phyloP scores from a whole-genome alignment of 306 rosid species.

The Casuarina cunninghamiana region DNA sequence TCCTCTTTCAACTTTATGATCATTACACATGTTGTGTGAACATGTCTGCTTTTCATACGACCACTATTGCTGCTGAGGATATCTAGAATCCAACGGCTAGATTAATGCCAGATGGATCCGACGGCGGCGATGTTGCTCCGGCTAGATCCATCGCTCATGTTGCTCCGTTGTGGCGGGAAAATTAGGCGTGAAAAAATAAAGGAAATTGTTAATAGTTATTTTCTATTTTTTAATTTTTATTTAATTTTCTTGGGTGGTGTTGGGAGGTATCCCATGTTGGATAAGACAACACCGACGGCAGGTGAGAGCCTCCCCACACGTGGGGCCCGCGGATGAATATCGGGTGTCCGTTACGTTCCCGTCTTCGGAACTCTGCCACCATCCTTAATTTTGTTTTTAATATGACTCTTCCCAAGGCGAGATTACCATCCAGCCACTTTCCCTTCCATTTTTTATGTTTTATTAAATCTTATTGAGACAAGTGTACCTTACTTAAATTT shows the following conservation, averaged over 20 bases:
- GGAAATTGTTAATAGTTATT: not conserved
- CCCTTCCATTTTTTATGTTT: not conserved
- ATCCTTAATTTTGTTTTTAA: not conserved
- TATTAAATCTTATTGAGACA: no score
- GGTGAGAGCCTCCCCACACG: constrained; percentile 46
- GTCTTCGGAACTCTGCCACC: constrained; percentile 27
- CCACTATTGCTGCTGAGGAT: not conserved
- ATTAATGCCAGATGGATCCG: constrained; percentile 15
- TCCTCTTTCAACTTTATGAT: constrained; percentile 43
- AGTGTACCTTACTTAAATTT: no score
- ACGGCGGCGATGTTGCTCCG: constrained; percentile 12
- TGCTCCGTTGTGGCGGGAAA: constrained; percentile 58
- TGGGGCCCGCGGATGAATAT: constrained; percentile 53
- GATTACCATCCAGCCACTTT: constrained; percentile 20
- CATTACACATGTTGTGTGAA: constrained; percentile 47
- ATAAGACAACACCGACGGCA: constrained; percentile 85
- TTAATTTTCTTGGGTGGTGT: not conserved
- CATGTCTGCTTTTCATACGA: constrained; percentile 34
- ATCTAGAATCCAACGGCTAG: constrained; percentile 26
- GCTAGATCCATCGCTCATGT: constrained; percentile 36
- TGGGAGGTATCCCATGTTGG: constrained; percentile 32
- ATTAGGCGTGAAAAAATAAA: not conserved
- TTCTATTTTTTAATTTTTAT: not conserved
- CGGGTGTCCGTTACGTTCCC: constrained; percentile 51
- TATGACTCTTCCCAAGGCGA: not conserved